phyloP scores from a whole-genome alignment of 2,329 filamentous ascomycete species.

The Colletotrichum camelliae region DNA sequence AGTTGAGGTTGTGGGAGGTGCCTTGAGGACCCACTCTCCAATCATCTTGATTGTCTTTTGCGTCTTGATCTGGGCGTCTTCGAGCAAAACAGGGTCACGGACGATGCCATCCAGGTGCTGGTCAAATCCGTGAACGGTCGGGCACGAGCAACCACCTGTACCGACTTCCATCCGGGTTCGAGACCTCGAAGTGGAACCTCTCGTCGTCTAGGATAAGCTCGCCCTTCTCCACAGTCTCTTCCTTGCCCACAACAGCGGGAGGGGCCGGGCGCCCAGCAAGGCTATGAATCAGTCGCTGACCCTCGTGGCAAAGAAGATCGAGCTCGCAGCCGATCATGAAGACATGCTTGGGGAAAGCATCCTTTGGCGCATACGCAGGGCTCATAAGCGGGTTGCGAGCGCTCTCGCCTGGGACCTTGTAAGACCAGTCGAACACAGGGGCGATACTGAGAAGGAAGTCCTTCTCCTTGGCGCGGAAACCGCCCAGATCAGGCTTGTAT shows the following conservation, averaged over 20 bases:
- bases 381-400: slow-evolving; percentile 36
- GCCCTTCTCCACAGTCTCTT: slow-evolving; percentile 24
- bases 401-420: slow-evolving; percentile 33
- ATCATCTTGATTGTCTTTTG: slow-evolving; percentile 28
- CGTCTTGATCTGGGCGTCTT: slow-evolving; percentile 29
- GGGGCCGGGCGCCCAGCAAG: slow-evolving; percentile 36
- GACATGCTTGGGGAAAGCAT: slow-evolving; percentile 38
- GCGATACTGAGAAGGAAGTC: slow-evolving; percentile 24
- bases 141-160: slow-evolving; percentile 37
- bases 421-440: slow-evolving; percentile 35
- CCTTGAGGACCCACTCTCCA: slow-evolving; percentile 30
- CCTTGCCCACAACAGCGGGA: slow-evolving; percentile 31
- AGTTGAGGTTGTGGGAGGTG: background rate
- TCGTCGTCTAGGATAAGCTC: slow-evolving; percentile 32
- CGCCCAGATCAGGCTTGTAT: slow-evolving; percentile 28
- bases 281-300: slow-evolving; percentile 39
- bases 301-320: slow-evolving; percentile 45
- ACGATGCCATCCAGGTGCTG: slow-evolving; percentile 23
- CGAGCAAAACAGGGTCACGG: slow-evolving; percentile 25
- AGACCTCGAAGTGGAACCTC: slow-evolving; percentile 30
- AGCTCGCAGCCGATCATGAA: slow-evolving; percentile 42
- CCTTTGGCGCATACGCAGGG: slow-evolving; percentile 35
- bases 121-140: slow-evolving; percentile 36
- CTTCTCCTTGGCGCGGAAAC: slow-evolving; percentile 17
- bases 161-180: slow-evolving; percentile 20